Base-by-base conservation (phyloP, 257 asterid genomes). In the Craterostigma plantagineum region DNA sequence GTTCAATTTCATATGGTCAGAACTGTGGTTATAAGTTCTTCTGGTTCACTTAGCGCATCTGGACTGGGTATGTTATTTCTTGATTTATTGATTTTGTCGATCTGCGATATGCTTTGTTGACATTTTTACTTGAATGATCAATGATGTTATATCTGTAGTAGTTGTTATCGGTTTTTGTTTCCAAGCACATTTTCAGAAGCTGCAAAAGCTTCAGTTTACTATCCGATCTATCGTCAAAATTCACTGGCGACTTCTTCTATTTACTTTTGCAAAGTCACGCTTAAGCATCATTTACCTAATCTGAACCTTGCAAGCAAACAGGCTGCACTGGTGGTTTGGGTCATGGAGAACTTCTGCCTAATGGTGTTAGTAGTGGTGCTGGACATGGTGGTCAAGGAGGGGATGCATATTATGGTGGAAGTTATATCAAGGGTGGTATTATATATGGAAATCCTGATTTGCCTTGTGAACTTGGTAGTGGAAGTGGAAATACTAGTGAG, bases 341-440 rank as follows among this genome's bases (percentile, higher is more conserved):
- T 38, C 81, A 61, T 52, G 99, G 99, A 35, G 46, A 49, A 42
- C 55, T 83, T 51, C 50, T 67, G 52, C 63, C 62, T 42, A 69
- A 57, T 59, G 92, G 91, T 56, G 66, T 72, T 41, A 81, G 96
- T 53, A 71, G 99, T 63, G 95, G 98, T 50, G 98, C 81, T 43
- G 98, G 98, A 33, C 83, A 90, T 62, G 98, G 98, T 50, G 99
- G 99, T 60, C 72, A 60, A 65, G 99, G 96, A 49, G 96, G 99
- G 52, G 56, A 57, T 71, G 92, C 76, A 14, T 90, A 91, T 79
- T 77, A 46, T 38, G 66, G 71, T 56, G 79, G 53, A 38, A 77
- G 70, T 61, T 83, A 92, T 53, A 45, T 71, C 50, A 78, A 66
- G 7, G 99, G 99, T 51, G 99, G 99, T 48, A 60, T 65, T 48